These are phyloP conservation scores for Pythium monospermum DNA, from an alignment of 352 stramenopile genomes.

Conservation along the genomic window DNA sequence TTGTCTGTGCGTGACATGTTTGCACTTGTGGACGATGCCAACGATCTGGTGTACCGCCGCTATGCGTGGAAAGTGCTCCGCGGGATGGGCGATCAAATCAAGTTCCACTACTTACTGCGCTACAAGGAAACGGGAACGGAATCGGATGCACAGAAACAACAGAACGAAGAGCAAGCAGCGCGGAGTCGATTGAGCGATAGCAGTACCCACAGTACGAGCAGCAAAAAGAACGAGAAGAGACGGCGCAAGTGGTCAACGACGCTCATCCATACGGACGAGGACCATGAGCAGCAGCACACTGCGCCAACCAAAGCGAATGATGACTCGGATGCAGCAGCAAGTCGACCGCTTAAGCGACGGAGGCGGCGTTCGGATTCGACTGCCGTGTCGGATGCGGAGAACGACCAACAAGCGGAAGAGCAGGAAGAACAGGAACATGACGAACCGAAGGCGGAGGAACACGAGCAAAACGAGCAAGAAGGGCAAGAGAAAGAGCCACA, in stretches of 20 bases:
- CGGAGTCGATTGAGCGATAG: neutral
- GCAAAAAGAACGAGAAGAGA: conserved; percentile 19
- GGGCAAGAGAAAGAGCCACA: conserved; percentile 1
- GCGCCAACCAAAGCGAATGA: conserved; percentile 1
- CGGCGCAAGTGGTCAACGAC: conserved; percentile 79
- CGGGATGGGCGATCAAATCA: conserved; percentile 43
- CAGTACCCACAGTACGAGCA: neutral
- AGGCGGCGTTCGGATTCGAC: conserved; percentile 3
- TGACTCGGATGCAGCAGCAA: neutral
- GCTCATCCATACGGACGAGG: conserved; percentile 28
- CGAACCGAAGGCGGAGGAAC: neutral
- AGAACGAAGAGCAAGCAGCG: conserved; percentile 17
- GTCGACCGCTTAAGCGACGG: neutral
- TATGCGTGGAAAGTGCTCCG: conserved; percentile 65
- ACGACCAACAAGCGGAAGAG: neutral
- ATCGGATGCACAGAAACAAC: too few species aligned
- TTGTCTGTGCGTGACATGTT: conserved; percentile 62
- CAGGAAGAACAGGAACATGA: neutral
- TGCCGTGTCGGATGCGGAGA: too few species aligned
- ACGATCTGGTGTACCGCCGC: conserved; percentile 46
- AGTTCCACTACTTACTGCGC: conserved; percentile 62
- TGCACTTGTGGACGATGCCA: conserved; percentile 42
- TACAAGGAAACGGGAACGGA: conserved; percentile 6
- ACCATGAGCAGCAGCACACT: conserved; percentile 2
- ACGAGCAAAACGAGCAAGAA: too few species aligned